Conservation (phyloP, 306 rosid genomes). For the Gastrolobium bilobum region DNA sequence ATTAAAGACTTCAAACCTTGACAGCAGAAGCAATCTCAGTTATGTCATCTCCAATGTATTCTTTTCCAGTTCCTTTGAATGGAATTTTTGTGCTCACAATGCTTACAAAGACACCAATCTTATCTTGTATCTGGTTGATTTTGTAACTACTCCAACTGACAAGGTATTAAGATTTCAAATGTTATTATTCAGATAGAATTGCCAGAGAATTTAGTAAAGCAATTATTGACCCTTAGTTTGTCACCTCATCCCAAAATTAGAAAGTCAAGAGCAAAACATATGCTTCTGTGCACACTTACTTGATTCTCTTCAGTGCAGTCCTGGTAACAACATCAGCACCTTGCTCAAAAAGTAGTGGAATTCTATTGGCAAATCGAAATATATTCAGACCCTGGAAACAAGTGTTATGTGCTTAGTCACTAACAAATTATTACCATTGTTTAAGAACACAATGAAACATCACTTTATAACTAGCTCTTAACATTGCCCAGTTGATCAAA, state of each 20-base stretch:
- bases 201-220: conserved; percentile 37
- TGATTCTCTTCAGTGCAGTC: conserved; percentile 93
- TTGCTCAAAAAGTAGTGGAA: conserved; percentile 99
- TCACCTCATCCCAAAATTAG: conserved; percentile 14
- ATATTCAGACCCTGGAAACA: conserved; percentile 88
- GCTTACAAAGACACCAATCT: conserved; percentile 93
- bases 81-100: conserved; percentile 98
- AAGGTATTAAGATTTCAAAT: conserved; percentile 37
- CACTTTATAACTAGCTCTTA: conserved; percentile 43
- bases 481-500: conserved; percentile 32
- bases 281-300: conserved; percentile 58
- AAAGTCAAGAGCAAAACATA: conserved; percentile 12
- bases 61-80: conserved; percentile 97
- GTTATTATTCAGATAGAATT: conserved; percentile 2
- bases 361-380: conserved; percentile 96
- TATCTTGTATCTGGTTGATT: conserved; percentile 95
- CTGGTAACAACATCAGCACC: conserved; percentile 99
- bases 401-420: conserved; percentile 36
- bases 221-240: conserved; percentile 27
- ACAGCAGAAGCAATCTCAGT: conserved; percentile 95
- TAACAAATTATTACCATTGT: conserved; percentile 31
- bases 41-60: conserved; percentile 97
- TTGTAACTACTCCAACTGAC: conserved; percentile 92
- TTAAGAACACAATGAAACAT: conserved; percentile 41
- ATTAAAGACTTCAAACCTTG: conserved; percentile 66